phyloP scores from a whole-genome alignment of 2,329 filamentous ascomycete species.

The Clonostachys byssicola region DNA sequence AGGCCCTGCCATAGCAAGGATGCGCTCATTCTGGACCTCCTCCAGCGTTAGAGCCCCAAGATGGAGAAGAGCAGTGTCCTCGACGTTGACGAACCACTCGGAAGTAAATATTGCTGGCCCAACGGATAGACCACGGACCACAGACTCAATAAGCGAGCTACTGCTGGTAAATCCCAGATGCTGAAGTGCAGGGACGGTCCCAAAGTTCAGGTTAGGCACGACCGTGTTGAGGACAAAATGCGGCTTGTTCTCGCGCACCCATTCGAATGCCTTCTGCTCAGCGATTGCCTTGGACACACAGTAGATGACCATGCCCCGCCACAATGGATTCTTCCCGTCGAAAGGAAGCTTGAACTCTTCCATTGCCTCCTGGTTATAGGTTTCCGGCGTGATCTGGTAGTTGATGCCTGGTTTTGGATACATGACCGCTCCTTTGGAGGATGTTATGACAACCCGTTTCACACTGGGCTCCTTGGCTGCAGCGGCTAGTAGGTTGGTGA shows the following conservation, averaged over 20 bases:
- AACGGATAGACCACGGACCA: too few species aligned
- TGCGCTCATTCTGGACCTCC: constrained; percentile 5
- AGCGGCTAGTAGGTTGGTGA: not conserved
- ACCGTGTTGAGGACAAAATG: constrained; percentile 16
- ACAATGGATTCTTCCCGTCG: not conserved
- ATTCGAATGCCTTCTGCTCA: not conserved
- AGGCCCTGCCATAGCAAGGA: not conserved
- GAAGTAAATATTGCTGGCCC: too few species aligned
- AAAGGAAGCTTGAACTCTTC: not conserved
- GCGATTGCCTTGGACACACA: constrained; percentile 3
- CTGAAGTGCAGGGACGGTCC: too few species aligned
- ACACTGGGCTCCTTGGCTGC: not conserved
- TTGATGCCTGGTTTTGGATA: not conserved
- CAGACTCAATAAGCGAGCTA: too few species aligned
- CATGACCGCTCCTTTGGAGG: not conserved
- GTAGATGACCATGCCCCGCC: constrained; percentile 15
- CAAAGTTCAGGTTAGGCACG: constrained; percentile 7
- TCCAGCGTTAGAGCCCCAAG: constrained; percentile 13
- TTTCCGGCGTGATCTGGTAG: not conserved
- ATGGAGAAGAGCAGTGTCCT: constrained; percentile 15
- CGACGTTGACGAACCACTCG: constrained; percentile 11
- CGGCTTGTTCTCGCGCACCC: constrained; percentile 19
- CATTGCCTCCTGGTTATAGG: not conserved
- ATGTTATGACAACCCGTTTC: not conserved
- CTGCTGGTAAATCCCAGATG: too few species aligned